These are phyloP conservation scores for Solanum medicagineum DNA, from an alignment of 257 asterid genomes.

Conservation along the genomic window DNA sequence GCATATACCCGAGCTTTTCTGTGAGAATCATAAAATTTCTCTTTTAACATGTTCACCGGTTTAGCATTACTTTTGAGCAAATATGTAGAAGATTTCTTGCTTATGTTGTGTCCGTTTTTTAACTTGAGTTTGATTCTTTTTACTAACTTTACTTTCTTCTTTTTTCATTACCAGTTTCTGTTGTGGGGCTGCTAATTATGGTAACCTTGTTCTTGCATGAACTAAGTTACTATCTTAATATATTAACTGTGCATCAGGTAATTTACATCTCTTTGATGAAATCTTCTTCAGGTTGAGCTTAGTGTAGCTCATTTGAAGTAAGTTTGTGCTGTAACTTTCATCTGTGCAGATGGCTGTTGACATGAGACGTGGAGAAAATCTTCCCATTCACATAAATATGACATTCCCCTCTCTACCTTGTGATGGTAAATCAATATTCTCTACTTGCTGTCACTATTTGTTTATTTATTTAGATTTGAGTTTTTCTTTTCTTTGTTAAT, in stretches of 20 bases:
- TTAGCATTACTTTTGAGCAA: background rate
- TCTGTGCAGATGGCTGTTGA: constrained; percentile 86
- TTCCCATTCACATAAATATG: constrained; percentile 94
- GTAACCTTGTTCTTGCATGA: constrained; percentile 91
- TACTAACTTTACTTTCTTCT: constrained; percentile 14
- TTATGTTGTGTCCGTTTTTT: background rate
- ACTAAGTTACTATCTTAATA: constrained; percentile 74
- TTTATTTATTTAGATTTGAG: background rate
- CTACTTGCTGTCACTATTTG: background rate
- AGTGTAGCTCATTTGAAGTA: background rate
- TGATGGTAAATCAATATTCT: constrained; percentile 54
- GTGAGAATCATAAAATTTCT: background rate
- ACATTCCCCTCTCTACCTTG: constrained; percentile 95
- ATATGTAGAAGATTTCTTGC: background rate
- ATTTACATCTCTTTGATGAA: background rate
- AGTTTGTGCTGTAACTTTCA: background rate
- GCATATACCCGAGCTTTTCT: background rate
- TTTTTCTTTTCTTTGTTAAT: background rate
- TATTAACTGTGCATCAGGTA: constrained; percentile 83
- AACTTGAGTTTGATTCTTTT: background rate
- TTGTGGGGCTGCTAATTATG: constrained; percentile 78
- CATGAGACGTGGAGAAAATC: constrained; percentile 84
- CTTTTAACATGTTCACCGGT: background rate
- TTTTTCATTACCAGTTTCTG: constrained; percentile 38
- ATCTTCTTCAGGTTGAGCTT: background rate